These are phyloP conservation scores for Rhodotorula sp. DNA, from an alignment of 1,284 basidiomycete genomes.

Conservation along the genomic window DNA sequence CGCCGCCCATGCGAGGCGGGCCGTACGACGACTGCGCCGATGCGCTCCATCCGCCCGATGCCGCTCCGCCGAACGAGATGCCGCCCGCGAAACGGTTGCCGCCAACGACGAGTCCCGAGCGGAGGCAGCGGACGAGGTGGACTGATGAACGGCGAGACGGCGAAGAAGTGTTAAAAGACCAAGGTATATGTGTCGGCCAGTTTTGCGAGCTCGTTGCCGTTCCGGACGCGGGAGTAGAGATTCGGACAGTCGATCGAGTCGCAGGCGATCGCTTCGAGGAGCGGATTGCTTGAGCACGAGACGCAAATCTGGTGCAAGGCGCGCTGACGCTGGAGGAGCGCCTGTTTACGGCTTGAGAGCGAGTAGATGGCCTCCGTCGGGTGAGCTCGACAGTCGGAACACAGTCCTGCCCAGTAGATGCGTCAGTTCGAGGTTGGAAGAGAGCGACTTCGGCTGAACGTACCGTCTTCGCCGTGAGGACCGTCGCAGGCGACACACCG, in stretches of 20 bases:
- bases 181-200: not conserved
- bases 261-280: constrained; percentile 65
- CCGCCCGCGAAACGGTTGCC: not conserved
- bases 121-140: no score
- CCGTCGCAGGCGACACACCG: constrained; percentile 42
- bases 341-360: constrained; percentile 58
- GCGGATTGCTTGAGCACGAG: constrained; percentile 62
- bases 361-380: constrained; percentile 61
- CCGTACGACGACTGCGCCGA: no score
- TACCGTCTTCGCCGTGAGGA: constrained; percentile 25
- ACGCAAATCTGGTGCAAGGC: constrained; percentile 58
- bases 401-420: constrained; percentile 59
- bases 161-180: no score
- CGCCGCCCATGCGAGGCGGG: no score
- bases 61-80: constrained; percentile 23
- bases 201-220: constrained; percentile 22
- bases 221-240: constrained; percentile 12
- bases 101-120: not conserved
- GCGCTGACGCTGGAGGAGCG: constrained; percentile 54
- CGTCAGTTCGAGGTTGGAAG: not conserved
- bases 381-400: constrained; percentile 60
- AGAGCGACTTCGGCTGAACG: not conserved
- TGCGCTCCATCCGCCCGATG: constrained; percentile 15
- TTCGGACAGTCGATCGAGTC: constrained; percentile 75
- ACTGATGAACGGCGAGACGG: no score